Base-by-base conservation (phyloP, 2,329 filamentous ascomycete species). In the Sphaceloma murrayae region DNA sequence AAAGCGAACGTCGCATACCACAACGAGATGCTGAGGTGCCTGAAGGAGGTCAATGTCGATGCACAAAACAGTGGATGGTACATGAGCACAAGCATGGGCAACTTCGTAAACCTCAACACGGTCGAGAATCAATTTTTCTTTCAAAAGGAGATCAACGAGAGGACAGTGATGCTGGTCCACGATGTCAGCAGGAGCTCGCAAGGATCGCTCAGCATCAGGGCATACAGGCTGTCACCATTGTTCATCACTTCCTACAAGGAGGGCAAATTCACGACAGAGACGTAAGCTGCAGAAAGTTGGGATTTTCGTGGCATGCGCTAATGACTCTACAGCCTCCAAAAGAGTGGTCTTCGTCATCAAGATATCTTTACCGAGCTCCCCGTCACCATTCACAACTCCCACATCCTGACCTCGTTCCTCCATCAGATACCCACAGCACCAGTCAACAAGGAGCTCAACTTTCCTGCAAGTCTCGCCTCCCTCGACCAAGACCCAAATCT, bases 41-140 rank as follows among this genome's bases (percentile, higher is more conserved):
- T 96, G 51, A 83, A 89, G 64, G 91, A 96, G 68, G 91, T 98
- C 59, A 98, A 96, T 65, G 85, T 96, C 48, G 91, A 98, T 64
- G 91, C 91, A 53, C 94, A 96, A 73, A 93, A 86, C 59, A 86
- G 94, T 49, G 91, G 91, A 58, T 98, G 88, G 88, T 98, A 98
- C 71, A 95, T 87, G 48, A 95, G 87, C 70, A 86, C 88, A 52
- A 94, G 87, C 65, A 93, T 98, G 85, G 91, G 91, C 66, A 96
- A 94, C 74, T 96, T 96, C 57, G 75, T 96, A 73, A 95, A 88
- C 72, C 66, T 83, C 61, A 85, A 82, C 72, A 88, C 94, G 62
- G 85, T 98, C 66, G 91, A 98, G 75, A 98, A 96, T 72, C 88
- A 95, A 67, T 87, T 80, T 68, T 84, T 88, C 71, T 96, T 94